These are phyloP conservation scores for Vararia minispora DNA, from an alignment of 768 basidiomycete genomes.

Conservation along the genomic window DNA sequence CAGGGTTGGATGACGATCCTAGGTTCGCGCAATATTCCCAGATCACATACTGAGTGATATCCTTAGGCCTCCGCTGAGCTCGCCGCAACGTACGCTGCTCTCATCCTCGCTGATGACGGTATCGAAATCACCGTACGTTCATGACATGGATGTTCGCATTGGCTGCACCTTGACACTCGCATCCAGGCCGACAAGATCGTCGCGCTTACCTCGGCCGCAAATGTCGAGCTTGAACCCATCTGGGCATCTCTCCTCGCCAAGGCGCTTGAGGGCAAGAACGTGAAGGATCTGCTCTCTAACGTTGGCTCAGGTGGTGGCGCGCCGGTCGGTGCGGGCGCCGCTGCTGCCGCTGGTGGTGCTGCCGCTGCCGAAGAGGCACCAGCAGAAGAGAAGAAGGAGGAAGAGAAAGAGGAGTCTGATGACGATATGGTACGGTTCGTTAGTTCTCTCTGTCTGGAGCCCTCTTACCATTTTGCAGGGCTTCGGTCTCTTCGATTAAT, in stretches of 20 bases:
- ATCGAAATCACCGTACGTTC: slow-evolving; percentile 90
- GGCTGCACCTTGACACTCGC: slow-evolving; percentile 2
- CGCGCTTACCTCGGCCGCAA: slow-evolving; percentile 75
- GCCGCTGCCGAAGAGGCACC: slow-evolving; percentile 59
- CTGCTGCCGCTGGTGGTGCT: slow-evolving; percentile 43
- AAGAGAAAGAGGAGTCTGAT: slow-evolving; percentile 82
- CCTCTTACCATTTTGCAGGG: slow-evolving; percentile 37
- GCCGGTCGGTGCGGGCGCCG: slow-evolving; percentile 50
- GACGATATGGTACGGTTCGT: slow-evolving; percentile 77
- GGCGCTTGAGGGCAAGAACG: slow-evolving; percentile 95
- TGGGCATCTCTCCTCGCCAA: slow-evolving; percentile 97
- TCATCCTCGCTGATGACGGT: slow-evolving; percentile 96
- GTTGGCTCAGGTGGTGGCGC: slow-evolving; percentile 89
- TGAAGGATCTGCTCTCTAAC: slow-evolving; percentile 91
- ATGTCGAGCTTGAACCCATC: slow-evolving; percentile 93
- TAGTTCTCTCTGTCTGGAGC: neutral
- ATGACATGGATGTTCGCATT: neutral
- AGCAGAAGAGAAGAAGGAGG: slow-evolving; percentile 69
- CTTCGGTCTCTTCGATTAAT: slow-evolving; percentile 94
- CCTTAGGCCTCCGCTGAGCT: slow-evolving; percentile 57
- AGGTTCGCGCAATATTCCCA: no score
- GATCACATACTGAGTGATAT: no score
- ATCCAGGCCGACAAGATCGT: slow-evolving; percentile 82
- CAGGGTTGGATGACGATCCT: no score
- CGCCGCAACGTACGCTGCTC: slow-evolving; percentile 91